Base-by-base conservation (phyloP, 2,329 filamentous ascomycete genomes). In the Diaporthe nobilis region DNA sequence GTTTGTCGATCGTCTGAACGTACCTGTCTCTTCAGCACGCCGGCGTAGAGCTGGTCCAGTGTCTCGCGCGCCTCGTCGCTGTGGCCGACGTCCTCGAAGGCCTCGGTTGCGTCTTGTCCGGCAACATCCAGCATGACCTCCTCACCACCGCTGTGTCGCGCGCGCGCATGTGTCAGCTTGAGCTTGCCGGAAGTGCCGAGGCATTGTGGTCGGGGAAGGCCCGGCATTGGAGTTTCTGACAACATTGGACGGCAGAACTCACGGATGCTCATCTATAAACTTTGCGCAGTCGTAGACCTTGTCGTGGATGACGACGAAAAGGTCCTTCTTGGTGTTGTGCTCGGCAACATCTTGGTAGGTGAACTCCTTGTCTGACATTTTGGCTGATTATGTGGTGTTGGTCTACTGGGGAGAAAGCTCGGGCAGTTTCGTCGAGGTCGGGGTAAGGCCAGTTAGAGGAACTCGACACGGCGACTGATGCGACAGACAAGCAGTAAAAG, bases 41-140 rank as follows among this genome's bases (percentile, higher is more conserved):
- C 96, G 79, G 97, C 90, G 71, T 92, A 86, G 79, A 98, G 88
- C 82, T 92, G 91, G 44, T 94, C 92, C 75, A 99, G 92, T 80
- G 98, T 96, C 89, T 98, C 96, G 80, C 97, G 94, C 80, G 97
- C 97, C 90, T 99, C 97, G 86, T 99, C 97, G 82, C 94, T 97
- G 93, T 99, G 97, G 83, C 97, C 97, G 82, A 99, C 97, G 87
- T 99, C 97, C 89, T 99, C 97, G 85, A 99, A 99, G 77, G 97
- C 96, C 88, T 98, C 97, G 81, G 96, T 98, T 82, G 94, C 94
- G 86, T 99, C 97, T 88, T 98, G 96, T 80, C 97, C 97, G 82
- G 90, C 97, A 79, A 98, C 96, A 81, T 99, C 97, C 80, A 99
- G 93, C 78, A 99, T 89, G 81, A 99, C 97, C 89, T 99, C 97